Conservation (phyloP, 345 rosid species). For the Brassica incana region DNA sequence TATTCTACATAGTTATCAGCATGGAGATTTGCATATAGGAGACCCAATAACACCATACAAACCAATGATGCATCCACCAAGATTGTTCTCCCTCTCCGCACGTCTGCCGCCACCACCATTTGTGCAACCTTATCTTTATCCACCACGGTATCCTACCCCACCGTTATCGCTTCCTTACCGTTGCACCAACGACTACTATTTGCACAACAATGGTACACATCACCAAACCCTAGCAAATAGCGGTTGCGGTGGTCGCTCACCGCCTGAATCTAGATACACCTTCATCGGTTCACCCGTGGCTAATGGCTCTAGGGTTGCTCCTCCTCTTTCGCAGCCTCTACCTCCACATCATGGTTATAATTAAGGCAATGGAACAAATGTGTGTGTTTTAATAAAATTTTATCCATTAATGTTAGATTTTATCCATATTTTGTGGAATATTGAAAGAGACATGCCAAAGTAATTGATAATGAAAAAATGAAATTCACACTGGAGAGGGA, state of each 20-base stretch:
- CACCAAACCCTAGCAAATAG: constrained; percentile 38
- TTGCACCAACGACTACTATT: constrained; percentile 55
- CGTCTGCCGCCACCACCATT: constrained; percentile 37
- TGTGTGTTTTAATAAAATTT: neutral
- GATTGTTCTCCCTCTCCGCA: constrained; percentile 50
- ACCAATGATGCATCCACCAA: constrained; percentile 54
- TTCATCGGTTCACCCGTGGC: constrained; percentile 45
- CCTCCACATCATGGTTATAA: constrained; percentile 27
- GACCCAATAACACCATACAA: constrained; percentile 54
- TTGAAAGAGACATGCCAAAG: constrained; percentile 32
- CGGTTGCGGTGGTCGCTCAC: constrained; percentile 16
- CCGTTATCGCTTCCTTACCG: constrained; percentile 42
- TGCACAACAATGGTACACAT: constrained; percentile 47
- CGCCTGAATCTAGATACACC: constrained; percentile 31
- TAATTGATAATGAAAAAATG: constrained; percentile 34
- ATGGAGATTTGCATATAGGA: constrained; percentile 44
- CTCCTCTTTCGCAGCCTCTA: constrained; percentile 14
- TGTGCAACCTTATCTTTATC: constrained; percentile 47
- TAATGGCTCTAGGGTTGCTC: constrained; percentile 25
- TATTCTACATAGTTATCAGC: constrained; percentile 50
- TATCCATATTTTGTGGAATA: constrained; percentile 14
- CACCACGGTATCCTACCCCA: constrained; percentile 50
- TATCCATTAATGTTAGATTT: neutral
- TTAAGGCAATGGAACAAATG: neutral
- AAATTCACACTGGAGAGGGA: constrained; percentile 20